These are phyloP conservation scores for Rusavskia elegans DNA, from an alignment of 495 filamentous ascomycete species.

Conservation along the genomic window DNA sequence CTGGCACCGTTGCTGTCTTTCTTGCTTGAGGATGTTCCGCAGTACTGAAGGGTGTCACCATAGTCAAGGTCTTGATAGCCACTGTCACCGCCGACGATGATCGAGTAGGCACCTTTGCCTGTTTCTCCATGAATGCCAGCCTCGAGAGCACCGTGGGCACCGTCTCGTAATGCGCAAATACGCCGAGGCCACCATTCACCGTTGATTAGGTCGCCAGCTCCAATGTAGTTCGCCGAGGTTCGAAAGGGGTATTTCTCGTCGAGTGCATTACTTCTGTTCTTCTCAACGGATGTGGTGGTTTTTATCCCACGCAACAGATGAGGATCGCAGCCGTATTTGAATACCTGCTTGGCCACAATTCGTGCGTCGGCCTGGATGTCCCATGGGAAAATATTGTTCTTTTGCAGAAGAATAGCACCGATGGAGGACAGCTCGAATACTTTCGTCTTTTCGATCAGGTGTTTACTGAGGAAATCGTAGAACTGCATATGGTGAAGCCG, in stretches of 20 bases:
- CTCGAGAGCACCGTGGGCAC: slow-evolving; percentile 36
- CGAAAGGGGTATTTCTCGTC: slow-evolving; percentile 12
- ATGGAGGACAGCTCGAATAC: slow-evolving; percentile 25
- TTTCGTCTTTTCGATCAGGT: slow-evolving; percentile 17
- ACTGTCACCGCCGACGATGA: slow-evolving; percentile 23
- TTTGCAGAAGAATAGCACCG: slow-evolving; percentile 16
- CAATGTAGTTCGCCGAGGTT: slow-evolving; percentile 19
- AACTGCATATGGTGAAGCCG: slow-evolving; percentile 20
- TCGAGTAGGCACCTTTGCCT: slow-evolving; percentile 21
- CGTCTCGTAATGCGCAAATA: slow-evolving; percentile 34
- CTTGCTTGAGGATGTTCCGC: slow-evolving; percentile 24
- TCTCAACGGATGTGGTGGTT: slow-evolving; percentile 3
- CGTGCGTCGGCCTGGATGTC: slow-evolving; percentile 28
- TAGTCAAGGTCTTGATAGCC: slow-evolving; percentile 29
- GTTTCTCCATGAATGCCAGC: slow-evolving; percentile 30
- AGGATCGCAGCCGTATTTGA: slow-evolving; percentile 20
- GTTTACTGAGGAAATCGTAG: slow-evolving; percentile 12
- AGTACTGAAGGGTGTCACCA: slow-evolving; percentile 32
- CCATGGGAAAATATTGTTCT: slow-evolving; percentile 17
- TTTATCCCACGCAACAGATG: slow-evolving; percentile 33
- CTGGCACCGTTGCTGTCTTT: no score
- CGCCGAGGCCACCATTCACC: slow-evolving; percentile 44
- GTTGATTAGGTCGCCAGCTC: slow-evolving; percentile 29
- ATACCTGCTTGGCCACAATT: slow-evolving; percentile 25
- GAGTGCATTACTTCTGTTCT: slow-evolving; percentile 11